Evolutionary conservation across 306 rosid genomes (phyloP).

Genomic region (Benincasa hispida): DNA sequence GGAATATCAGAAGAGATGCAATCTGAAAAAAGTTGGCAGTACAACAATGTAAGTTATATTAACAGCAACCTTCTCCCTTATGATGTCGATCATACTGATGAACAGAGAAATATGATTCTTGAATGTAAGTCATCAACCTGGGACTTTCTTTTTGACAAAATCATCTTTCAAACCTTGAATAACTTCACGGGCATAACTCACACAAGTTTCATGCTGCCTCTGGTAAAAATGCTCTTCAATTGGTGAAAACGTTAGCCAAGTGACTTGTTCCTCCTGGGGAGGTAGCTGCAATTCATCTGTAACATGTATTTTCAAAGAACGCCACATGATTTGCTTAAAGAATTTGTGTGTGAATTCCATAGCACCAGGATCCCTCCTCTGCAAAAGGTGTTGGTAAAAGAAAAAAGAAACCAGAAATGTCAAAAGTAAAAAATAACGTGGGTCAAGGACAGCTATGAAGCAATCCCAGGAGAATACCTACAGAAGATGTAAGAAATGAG

Average conservation of each 20-base stretch:
- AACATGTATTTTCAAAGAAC: constrained; percentile 67
- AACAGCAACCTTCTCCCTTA: constrained; percentile 9
- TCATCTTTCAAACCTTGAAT: constrained; percentile 68
- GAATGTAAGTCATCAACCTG: constrained; percentile 43
- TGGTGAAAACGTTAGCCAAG: constrained; percentile 86
- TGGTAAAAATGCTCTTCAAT: constrained; percentile 90
- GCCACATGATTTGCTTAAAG: constrained; percentile 94
- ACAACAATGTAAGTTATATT: constrained; percentile 17
- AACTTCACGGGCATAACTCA: constrained; percentile 67
- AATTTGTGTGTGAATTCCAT: constrained; percentile 60
- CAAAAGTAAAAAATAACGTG: neutral
- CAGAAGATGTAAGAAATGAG: neutral
- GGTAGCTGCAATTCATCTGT: constrained; percentile 91
- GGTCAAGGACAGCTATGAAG: neutral
- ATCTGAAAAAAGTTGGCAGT: constrained; percentile 29
- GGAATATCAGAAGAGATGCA: constrained; percentile 28
- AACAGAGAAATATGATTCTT: constrained; percentile 14
- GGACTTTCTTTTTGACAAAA: constrained; percentile 42
- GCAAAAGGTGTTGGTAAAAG: constrained; percentile 19
- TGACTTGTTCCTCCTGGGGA: constrained; percentile 75
- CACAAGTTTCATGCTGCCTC: constrained; percentile 94
- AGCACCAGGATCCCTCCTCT: constrained; percentile 71
- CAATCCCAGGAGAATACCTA: neutral
- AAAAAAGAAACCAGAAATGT: constrained; percentile 9
- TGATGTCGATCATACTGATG: neutral